Percentiles rank a stretch among this genome's conserved stretches.
These are phyloP conservation scores for Podospora comata DNA, from an alignment of 495 filamentous ascomycete species.

Conservation along the genomic window DNA sequence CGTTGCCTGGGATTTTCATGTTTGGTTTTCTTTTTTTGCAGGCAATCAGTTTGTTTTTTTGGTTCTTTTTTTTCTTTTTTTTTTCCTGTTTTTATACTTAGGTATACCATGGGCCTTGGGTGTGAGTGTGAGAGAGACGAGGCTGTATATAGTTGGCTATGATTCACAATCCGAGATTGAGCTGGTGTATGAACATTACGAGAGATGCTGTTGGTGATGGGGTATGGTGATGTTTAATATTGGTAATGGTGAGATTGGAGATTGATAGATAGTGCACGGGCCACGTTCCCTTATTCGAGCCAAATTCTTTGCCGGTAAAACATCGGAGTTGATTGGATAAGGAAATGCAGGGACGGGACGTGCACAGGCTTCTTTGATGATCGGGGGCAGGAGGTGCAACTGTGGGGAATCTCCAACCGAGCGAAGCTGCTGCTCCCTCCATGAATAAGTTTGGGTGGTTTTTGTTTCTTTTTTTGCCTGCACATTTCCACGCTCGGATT, in stretches of 20 bases:
- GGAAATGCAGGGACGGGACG: not conserved
- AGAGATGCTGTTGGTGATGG: too few relatives aligned
- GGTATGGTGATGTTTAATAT: too few relatives aligned
- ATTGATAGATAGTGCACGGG: too few relatives aligned
- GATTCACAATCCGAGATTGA: too few relatives aligned
- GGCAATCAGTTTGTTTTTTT: not conserved
- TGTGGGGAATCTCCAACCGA: not conserved
- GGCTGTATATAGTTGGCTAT: constrained; percentile 12
- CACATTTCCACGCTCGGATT: too few relatives aligned
- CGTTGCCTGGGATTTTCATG: constrained; percentile 6
- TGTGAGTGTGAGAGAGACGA: constrained; percentile 14
- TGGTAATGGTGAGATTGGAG: too few relatives aligned
- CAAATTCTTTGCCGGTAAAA: too few relatives aligned
- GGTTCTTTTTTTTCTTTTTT: not conserved
- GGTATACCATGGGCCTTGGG: constrained; percentile 15
- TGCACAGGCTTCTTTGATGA: not conserved
- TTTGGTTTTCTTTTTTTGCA: not conserved
- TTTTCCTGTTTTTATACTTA: not conserved
- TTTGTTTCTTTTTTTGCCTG: not conserved
- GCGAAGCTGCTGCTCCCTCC: not conserved
- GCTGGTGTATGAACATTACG: too few relatives aligned
- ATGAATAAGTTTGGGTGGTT: not conserved
- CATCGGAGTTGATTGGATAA: too few relatives aligned
- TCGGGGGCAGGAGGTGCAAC: not conserved
- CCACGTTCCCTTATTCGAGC: too few relatives aligned